Percentiles rank a stretch among this genome's conserved stretches.
Evolutionary conservation across 306 rosid species (phyloP).

Genomic region (Cyclanthera cordifolia): DNA sequence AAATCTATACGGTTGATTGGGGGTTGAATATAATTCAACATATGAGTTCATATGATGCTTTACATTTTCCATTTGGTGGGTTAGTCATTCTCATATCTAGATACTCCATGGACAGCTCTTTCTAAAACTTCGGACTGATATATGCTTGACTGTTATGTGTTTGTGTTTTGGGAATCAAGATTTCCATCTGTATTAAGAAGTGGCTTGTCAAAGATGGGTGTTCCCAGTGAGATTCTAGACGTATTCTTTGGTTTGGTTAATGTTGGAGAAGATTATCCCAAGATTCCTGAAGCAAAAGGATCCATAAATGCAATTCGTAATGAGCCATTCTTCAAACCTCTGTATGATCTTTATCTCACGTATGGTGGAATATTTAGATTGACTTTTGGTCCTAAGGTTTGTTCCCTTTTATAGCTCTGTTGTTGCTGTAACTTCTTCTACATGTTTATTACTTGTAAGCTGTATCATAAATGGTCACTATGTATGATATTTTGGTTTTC

Average conservation of each 20-base stretch:
- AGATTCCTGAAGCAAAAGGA: constrained; percentile 87
- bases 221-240: constrained; percentile 48
- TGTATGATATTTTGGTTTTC: constrained; percentile 5
- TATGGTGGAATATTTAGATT: constrained; percentile 88
- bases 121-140: too few species aligned
- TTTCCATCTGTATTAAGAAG: constrained; percentile 39
- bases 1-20: too few species aligned
- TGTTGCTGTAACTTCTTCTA: not conserved
- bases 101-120: not conserved
- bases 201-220: constrained; percentile 56
- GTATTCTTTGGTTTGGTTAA: constrained; percentile 40
- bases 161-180: constrained; percentile 37
- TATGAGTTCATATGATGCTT: not conserved
- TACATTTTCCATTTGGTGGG: not conserved
- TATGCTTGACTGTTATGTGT: too few species aligned
- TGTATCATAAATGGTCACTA: not conserved
- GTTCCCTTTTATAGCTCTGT: constrained; percentile 21
- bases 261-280: constrained; percentile 26
- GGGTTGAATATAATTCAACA: too few species aligned
- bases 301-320: constrained; percentile 46
- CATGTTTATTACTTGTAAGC: not conserved
- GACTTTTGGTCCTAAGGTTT: constrained; percentile 93
- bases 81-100: not conserved
- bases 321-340: constrained; percentile 83
- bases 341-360: constrained; percentile 74